A percentile compares a stretch with the other conserved stretches of the same genome.
Evolutionary conservation across 345 rosid genomes (phyloP).

Genomic region (Salix purpurea): DNA sequence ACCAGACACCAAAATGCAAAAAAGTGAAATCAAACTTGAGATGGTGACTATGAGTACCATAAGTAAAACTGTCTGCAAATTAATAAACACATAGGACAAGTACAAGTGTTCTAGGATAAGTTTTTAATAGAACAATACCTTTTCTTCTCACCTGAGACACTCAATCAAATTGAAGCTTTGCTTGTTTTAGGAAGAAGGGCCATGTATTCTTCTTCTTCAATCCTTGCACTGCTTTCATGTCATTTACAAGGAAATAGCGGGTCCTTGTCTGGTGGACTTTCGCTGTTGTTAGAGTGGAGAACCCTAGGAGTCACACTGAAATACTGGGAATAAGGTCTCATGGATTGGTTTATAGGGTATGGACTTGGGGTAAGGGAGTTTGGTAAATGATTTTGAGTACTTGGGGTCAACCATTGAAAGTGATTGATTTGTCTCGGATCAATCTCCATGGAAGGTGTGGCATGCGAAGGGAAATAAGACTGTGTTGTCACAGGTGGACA

Average conservation of each 20-base stretch:
- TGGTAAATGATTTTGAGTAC: slow-evolving; percentile 25
- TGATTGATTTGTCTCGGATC: slow-evolving; percentile 41
- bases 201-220: neutral
- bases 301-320: slow-evolving; percentile 28
- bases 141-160: neutral
- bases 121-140: slow-evolving; percentile 17
- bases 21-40: slow-evolving; percentile 9
- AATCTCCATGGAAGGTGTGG: slow-evolving; percentile 2
- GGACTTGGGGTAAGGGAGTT: slow-evolving; percentile 12
- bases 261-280: slow-evolving; percentile 26
- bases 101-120: neutral
- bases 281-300: slow-evolving; percentile 19
- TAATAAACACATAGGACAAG: neutral
- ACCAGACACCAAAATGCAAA: neutral
- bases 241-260: slow-evolving; percentile 26
- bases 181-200: neutral
- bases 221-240: slow-evolving; percentile 5
- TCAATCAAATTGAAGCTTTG: slow-evolving; percentile 3
- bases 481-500: slow-evolving; percentile 28
- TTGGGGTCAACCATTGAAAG: slow-evolving; percentile 45
- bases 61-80: neutral
- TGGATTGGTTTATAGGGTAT: slow-evolving; percentile 20
- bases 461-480: slow-evolving; percentile 16
- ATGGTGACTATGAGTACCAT: neutral
- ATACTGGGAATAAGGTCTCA: slow-evolving; percentile 23